These are phyloP conservation scores for Monosporozyma yasuniensis DNA, from an alignment of 805 yeast species.

Conservation along the genomic window DNA sequence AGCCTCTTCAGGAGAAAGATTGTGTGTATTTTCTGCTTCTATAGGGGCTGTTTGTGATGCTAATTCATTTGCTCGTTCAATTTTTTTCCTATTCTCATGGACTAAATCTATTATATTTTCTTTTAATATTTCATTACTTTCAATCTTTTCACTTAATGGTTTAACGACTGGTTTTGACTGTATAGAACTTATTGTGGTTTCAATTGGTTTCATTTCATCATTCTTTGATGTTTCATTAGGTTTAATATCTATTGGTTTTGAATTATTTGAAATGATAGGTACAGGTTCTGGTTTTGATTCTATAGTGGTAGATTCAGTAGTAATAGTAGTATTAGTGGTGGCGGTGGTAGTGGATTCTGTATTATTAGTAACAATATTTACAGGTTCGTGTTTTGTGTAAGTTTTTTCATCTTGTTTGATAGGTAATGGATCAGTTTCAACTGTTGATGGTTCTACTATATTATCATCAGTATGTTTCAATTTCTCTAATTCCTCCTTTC, in stretches of 20 bases:
- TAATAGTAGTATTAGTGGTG: neutral
- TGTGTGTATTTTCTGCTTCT: neutral
- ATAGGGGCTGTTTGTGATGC: neutral
- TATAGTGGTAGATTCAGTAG: neutral
- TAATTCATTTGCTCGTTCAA: neutral
- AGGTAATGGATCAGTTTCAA: neutral
- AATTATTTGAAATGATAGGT: neutral
- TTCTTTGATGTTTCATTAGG: neutral
- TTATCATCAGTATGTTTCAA: conserved; percentile 3
- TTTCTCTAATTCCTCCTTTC: conserved; percentile 25
- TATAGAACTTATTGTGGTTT: neutral
- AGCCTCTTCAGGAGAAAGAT: neutral
- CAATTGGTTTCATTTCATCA: neutral
- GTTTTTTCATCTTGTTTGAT: neutral
- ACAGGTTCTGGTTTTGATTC: neutral
- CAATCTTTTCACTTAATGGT: neutral
- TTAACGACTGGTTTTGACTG: neutral
- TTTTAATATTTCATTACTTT: neutral
- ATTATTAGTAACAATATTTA: too few relatives aligned
- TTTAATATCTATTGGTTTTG: neutral
- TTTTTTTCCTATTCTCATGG: neutral
- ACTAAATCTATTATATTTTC: neutral
- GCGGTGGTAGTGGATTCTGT: neutral
- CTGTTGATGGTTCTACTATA: neutral
- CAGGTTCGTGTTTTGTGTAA: neutral